Evolutionary conservation across 73 alveolate genomes (phyloP), one percentile per base, ranked within the genome.

Genomic region (Paramecium tetraurelia): DNA sequence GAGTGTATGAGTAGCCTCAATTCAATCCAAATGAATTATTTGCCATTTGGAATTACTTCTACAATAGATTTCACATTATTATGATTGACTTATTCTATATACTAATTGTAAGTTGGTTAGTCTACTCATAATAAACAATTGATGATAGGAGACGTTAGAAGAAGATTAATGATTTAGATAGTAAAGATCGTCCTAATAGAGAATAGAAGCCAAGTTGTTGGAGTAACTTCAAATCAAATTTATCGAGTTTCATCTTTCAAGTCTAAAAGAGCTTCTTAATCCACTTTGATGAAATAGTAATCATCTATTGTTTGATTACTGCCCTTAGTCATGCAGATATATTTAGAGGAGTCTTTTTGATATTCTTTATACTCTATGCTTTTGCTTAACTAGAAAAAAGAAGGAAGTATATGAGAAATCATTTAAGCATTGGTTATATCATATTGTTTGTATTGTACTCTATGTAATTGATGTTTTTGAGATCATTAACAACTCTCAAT

Each of bases 351-450:
- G 72, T 80, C 29, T 80, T 80, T 80, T 43, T 80, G 10, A 35
- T 80, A 44, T 80, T 31, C 50, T 80, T 80, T 43, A 80, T 80
- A 20, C 76, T 80, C 0, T 80, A 80, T 80, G 90, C 46, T 16
- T 80, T 80, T 46, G 57, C 43, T 21, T 12, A 16, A 22, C 31
- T 80, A 11, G 9, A 18, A 22, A 21, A 41, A 41, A 80, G 90
- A 48, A 80, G 90, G 48, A 80, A 80, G 18, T 80, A 41, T 43
- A 80, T 80, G 90, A 80, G 90, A 46, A 22, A 40, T 16, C 90
- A 80, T 48, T 48, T 80, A 24, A 80, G 70, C 18, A 41, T 80
- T n/a, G 70, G 76, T 3, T 80, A 44, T 22, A 22, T 80, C 0
- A 80, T 80, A 80, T 63, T 80, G 10, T 80, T 80, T 20, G 21